Evolutionary conservation across 83 land plant genomes (phyloP), one percentile per base, ranked within the genome.

Genomic region (Isoetes engelmannii): DNA sequence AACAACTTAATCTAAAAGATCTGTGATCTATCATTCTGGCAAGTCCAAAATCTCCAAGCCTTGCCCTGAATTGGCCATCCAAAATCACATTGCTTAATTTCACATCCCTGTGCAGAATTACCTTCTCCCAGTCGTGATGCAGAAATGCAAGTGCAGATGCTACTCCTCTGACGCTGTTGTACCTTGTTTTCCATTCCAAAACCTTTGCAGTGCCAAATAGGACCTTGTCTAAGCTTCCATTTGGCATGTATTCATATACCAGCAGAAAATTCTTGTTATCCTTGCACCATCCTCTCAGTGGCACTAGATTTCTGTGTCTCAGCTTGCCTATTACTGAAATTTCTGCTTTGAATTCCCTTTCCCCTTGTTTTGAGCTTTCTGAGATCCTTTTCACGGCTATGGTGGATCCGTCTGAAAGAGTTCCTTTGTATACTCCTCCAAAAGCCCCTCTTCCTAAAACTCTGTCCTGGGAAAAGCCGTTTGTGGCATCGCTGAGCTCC

Each of bases 181-280:
- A 74, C 18, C 76, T 6, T 0, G 20, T 45, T 4, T 42, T 28
- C 76, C 76, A 74, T 5, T 41, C 67, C 60, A 74, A 50, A 5
- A 15, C 18, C 67, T 12, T 9, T 8, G 49, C 42, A 6, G 13
- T 42, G 6, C 64, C 57, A 12, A 44, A 45, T 44, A 74, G 10
- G 51, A 65, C 47, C 18, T 74, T 71, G 41, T 74, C 76, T 19
- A 74, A 46, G 65, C 84, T 81, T 3, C 77, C 74, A 7, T 81
- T 81, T 12, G 71, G 65, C 82, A 79, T 79, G 78, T 47, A 70
- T 4, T 79, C 82, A 46, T 79, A 74, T 46, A 75, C 78, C n/a
- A 79, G 15, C 41, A 67, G 43, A 47, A 75, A 56, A 57, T 74
- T 67, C 17, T 45, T 48, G 13, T 66, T 48, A 9, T 51, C 45